Conservation (phyloP, 2,329 filamentous ascomycete species). For the Colletotrichum plurivorum region DNA sequence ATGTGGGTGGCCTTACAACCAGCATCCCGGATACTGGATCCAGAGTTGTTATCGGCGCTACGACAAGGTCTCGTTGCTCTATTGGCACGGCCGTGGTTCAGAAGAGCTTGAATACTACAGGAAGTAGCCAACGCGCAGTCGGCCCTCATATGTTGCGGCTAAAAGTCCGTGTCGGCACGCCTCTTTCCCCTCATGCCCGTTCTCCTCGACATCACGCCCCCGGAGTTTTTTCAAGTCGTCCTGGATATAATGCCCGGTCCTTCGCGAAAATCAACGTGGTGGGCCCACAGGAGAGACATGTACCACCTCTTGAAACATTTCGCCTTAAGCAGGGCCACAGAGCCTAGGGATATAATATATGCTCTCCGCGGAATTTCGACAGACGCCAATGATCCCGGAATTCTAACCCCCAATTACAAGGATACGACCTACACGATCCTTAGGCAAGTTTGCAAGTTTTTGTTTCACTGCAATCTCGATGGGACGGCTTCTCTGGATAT, state of each 20-base stretch:
- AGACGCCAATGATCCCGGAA: background rate
- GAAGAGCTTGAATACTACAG: slow-evolving; percentile 26
- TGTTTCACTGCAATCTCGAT: too few species aligned
- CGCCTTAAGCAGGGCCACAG: background rate
- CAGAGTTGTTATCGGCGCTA: background rate
- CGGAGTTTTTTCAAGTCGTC: background rate
- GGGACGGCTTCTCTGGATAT: too few species aligned
- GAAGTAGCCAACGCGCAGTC: slow-evolving; percentile 5
- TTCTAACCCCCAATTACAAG: too few species aligned
- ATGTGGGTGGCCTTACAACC: background rate
- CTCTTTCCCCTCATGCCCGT: background rate
- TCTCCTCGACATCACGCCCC: background rate
- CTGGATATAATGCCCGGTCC: slow-evolving; percentile 23
- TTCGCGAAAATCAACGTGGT: background rate
- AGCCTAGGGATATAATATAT: slow-evolving; percentile 14
- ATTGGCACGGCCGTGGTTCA: background rate
- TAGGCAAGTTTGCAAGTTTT: too few species aligned
- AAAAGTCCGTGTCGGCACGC: background rate
- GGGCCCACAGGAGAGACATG: background rate
- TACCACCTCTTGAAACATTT: background rate
- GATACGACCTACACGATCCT: too few species aligned
- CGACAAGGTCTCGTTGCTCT: background rate
- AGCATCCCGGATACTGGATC: too few species aligned
- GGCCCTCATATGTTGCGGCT: background rate
- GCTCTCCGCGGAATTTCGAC: slow-evolving; percentile 20